Conservation (phyloP, 345 rosid genomes). For the Murraya koenigii region DNA sequence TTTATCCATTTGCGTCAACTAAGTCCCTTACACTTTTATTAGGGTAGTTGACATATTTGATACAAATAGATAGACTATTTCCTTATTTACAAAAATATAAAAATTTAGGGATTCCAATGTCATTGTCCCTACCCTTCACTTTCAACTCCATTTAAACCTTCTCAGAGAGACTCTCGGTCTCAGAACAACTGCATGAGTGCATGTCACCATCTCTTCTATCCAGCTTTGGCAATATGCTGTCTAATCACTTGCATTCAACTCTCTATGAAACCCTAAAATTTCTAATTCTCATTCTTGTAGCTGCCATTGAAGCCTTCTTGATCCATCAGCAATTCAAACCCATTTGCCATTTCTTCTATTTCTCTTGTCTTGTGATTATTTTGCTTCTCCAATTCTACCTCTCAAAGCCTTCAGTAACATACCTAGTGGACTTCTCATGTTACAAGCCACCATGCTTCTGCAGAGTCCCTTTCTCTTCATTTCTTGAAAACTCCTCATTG, state of each 20-base stretch:
- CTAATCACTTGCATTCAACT: conserved; percentile 1
- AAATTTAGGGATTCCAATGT: not conserved
- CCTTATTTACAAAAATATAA: too few species aligned
- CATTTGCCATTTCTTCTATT: conserved; percentile 17
- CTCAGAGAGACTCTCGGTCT: not conserved
- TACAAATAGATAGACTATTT: too few species aligned
- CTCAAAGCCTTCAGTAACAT: conserved; percentile 25
- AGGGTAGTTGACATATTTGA: too few species aligned
- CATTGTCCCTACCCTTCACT: not conserved
- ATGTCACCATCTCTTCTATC: not conserved
- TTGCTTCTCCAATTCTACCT: not conserved
- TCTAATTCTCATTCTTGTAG: conserved; percentile 5
- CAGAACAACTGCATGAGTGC: not conserved
- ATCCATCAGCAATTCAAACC: conserved; percentile 15
- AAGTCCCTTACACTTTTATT: too few species aligned
- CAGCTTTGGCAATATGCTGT: not conserved
- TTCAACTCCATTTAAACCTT: conserved; percentile 14
- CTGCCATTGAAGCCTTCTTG: conserved; percentile 6
- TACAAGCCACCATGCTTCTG: conserved; percentile 43
- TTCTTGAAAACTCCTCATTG: conserved; percentile 42
- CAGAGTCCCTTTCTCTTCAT: conserved; percentile 34
- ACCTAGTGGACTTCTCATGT: conserved; percentile 55
- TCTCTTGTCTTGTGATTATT: conserved; percentile 10
- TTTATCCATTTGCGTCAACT: too few species aligned
- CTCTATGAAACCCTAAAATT: conserved; percentile 17